Base-by-base conservation (phyloP, 2,329 filamentous ascomycete species). In the Aspergillus fumigatus region DNA sequence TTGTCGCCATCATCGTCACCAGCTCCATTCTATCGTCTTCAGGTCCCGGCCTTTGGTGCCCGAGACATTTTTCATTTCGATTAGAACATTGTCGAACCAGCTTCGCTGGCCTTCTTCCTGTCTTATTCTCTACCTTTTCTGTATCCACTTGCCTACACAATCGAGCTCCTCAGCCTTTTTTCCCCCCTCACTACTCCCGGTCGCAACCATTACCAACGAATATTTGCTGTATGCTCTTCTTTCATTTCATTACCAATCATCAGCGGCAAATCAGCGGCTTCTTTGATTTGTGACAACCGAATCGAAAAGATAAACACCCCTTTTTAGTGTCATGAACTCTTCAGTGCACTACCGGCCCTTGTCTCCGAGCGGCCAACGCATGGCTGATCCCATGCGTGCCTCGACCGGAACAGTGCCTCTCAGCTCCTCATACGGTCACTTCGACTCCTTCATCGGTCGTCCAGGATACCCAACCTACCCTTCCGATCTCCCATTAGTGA, bases 341-440 rank as follows among this genome's bases (percentile, higher is more conserved):
- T 62, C 68, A 41, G 62, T 63, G 49, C 67, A 68, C 54, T 67
- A 71, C 56, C 73, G 73, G 26, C 66, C 66, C 56, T 59, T 68
- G 25, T 76, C 74, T 32, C 72, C 75, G 14, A 65, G 64, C 3
- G 62, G 65, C 52, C 66, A 66, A 26, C 68, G 69, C 56, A 58
- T 71, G 59, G 62, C 67, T 50, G 73, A 76, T 50, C 73, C 73
- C 27, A 67, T 72, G 66, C 71, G 74, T 43, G 69, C 73, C 29
- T 77, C 75, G 19, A 77, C 74, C 6, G 74, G 74, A 40, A 75
- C 69, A 48, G 68, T 77, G 45, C 64, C 70, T 50, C 63, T 70
- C 41, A 66, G 60, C 50, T 68, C 73, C 10, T 67, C 70, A 47
- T 65, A 68, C 54, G 72, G 77, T 51, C 62, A 67, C 4, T 73